phyloP scores from a whole-genome alignment of 345 rosid species.

The Brassica carinata region DNA sequence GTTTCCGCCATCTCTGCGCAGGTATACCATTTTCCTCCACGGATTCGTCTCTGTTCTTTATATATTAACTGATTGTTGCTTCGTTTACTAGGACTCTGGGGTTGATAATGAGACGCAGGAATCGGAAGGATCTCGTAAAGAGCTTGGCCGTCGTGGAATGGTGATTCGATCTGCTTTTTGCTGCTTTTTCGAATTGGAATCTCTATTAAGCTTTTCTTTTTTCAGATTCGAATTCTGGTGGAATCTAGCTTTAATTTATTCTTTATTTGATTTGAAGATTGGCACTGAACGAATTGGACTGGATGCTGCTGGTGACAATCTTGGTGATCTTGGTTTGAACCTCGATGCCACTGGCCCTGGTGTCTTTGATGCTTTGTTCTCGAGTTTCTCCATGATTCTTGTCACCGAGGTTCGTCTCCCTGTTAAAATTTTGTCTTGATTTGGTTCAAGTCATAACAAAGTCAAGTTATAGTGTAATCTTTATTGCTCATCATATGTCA shows the following conservation, averaged over 20 bases:
- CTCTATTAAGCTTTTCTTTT: not conserved
- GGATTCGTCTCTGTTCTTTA: constrained; percentile 8
- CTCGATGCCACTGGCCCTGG: constrained; percentile 74
- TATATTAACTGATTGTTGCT: not conserved
- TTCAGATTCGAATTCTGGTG: not conserved
- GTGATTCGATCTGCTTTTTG: constrained; percentile 44
- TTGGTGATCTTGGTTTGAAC: constrained; percentile 40
- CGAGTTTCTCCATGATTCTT: constrained; percentile 92
- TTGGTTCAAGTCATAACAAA: not conserved
- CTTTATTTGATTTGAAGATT: constrained; percentile 46
- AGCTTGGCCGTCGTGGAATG: constrained; percentile 96
- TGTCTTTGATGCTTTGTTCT: constrained; percentile 83
- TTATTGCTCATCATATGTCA: constrained; percentile 31
- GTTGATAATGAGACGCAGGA: constrained; percentile 55
- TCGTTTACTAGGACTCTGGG: constrained; percentile 46
- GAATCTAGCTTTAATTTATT: constrained; percentile 5
- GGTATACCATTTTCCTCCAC: constrained; percentile 35
- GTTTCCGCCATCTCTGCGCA: constrained; percentile 48
- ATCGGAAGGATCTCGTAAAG: constrained; percentile 48
- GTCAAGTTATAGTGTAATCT: constrained; percentile 3
- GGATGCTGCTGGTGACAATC: constrained; percentile 39
- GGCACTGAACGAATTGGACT: constrained; percentile 43
- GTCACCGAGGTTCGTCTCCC: constrained; percentile 83
- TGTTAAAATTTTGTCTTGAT: not conserved
- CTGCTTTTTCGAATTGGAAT: not conserved